A percentile compares a stretch with the other conserved stretches of the same genome.
Conservation (phyloP, 2,329 filamentous ascomycete species). For the Falciphora oryzae region DNA sequence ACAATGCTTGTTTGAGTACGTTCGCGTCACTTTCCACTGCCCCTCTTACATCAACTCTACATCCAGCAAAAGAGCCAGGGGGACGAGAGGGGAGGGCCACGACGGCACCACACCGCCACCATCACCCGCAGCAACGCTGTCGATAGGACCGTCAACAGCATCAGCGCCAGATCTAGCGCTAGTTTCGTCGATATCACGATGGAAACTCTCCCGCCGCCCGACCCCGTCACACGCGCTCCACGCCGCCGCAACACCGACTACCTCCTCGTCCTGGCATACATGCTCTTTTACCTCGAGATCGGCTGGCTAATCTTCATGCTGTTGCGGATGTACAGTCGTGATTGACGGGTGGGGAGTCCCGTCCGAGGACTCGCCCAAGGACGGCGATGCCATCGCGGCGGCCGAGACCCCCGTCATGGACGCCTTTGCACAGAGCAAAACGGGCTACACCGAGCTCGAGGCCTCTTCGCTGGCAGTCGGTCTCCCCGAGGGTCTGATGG, state of each 20-base stretch:
- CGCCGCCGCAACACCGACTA: slow-evolving; percentile 24
- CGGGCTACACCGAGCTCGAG: slow-evolving; percentile 88
- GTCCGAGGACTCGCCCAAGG: slow-evolving; percentile 68
- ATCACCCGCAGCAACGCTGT: too few species aligned
- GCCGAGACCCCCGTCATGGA: slow-evolving; percentile 96
- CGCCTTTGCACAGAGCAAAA: slow-evolving; percentile 71
- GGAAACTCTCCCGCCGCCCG: background rate
- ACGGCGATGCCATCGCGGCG: slow-evolving; percentile 92
- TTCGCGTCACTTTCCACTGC: slow-evolving; percentile 21
- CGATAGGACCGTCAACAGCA: too few species aligned
- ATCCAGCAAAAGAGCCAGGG: background rate
- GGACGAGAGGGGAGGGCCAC: background rate
- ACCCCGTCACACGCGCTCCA: slow-evolving; percentile 2
- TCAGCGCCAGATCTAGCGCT: too few species aligned
- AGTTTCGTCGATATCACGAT: background rate
- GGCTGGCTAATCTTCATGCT: slow-evolving; percentile 55
- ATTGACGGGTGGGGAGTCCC: slow-evolving; percentile 98
- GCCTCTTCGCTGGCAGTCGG: slow-evolving; percentile 94
- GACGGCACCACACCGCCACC: background rate
- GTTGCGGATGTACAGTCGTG: slow-evolving; percentile 63
- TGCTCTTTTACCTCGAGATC: slow-evolving; percentile 51
- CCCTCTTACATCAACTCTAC: slow-evolving; percentile 15
- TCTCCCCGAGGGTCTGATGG: slow-evolving; percentile 95
- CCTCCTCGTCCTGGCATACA: slow-evolving; percentile 43
- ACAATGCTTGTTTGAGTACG: slow-evolving; percentile 59